Evolutionary conservation across 108 stramenopile genomes (phyloP), one percentile per base, ranked within the genome.

Genomic region (Cyclotella atomus): DNA sequence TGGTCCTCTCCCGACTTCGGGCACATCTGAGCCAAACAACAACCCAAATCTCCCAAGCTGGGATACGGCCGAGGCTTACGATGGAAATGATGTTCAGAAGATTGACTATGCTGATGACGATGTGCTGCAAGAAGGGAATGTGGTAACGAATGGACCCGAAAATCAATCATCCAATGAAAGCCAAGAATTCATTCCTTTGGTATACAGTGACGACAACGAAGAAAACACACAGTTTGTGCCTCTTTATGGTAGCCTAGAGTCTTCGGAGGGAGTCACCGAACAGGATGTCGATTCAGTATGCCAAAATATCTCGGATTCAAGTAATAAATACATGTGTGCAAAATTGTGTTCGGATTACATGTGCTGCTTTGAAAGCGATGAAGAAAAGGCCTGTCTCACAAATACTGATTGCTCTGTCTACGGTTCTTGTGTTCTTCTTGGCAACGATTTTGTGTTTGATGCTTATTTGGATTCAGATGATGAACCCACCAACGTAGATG

Each of bases 341-440:
- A 45, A 65, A 44, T 41, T 44, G 43, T 73, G 73, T 56, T 36
- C 21, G 2, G 32, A 29, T 65, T 64, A 73, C 43, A 65, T 55
- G 63, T 73, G 73, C 29, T 73, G 73, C 44, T 73, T 73, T 73
- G 73, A 73, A 46, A 34, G 35, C 9, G 64, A 65, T 32, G 17
- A 4, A 16, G 23, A 12, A 1, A 41, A 61, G 6, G 34, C 60
- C 7, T 61, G 60, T 41, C 7, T 41, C 10, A 32, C 0, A 15
- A n/a, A 57, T 1, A 57, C 0, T 12, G 60, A 61, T 41, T 61
- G 60, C 21, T 41, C 60, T 21, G 36, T 61, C 2, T 61, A 61
- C 12, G 60, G 60, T 36, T 3, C 60, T 9, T 61, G 60, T 41
- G 60, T 61, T 43, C 6, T 41, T 7, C 60, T 61, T 41, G 35